Evolutionary conservation across 768 basidiomycete genomes (phyloP).

Genomic region (Chalciporus piperatus): DNA sequence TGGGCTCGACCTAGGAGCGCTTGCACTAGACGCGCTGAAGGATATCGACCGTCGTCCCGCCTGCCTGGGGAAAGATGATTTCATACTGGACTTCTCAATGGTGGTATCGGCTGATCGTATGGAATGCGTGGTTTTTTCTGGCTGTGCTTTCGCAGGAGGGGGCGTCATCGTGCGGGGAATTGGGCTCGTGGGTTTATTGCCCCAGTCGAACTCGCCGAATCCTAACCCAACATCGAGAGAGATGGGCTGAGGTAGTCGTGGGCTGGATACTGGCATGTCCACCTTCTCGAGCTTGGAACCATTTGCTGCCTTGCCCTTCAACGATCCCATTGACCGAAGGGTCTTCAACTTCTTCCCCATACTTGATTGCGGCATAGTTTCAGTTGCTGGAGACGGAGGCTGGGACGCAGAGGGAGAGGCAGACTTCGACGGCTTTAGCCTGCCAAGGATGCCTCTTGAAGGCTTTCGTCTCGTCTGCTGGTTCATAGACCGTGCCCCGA

Average conservation of each 20-base stretch:
- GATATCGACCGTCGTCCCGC: constrained; percentile 73
- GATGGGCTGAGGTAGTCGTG: constrained; percentile 51
- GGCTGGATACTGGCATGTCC: constrained; percentile 46
- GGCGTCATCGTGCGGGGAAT: constrained; percentile 16
- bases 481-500: constrained; percentile 45
- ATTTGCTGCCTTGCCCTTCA: constrained; percentile 50
- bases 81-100: constrained; percentile 36
- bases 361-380: constrained; percentile 32
- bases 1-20: constrained; percentile 37
- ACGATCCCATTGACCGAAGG: constrained; percentile 77
- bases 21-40: constrained; percentile 39
- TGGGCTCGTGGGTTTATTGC: constrained; percentile 21
- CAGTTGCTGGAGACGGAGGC: constrained; percentile 43
- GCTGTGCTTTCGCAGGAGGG: constrained; percentile 13
- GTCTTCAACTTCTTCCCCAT: constrained; percentile 61
- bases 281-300: constrained; percentile 33
- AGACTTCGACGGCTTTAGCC: constrained; percentile 49
- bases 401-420: constrained; percentile 41
- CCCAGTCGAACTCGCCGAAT: constrained; percentile 56
- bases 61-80: constrained; percentile 41
- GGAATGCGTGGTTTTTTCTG: constrained; percentile 12
- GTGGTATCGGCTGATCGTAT: constrained; percentile 24
- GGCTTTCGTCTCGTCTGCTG: constrained; percentile 52
- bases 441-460: constrained; percentile 65
- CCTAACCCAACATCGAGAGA: constrained; percentile 57